phyloP scores from a whole-genome alignment of 2,329 filamentous ascomycete genomes.

The Pseudofabraea citricarpa region DNA sequence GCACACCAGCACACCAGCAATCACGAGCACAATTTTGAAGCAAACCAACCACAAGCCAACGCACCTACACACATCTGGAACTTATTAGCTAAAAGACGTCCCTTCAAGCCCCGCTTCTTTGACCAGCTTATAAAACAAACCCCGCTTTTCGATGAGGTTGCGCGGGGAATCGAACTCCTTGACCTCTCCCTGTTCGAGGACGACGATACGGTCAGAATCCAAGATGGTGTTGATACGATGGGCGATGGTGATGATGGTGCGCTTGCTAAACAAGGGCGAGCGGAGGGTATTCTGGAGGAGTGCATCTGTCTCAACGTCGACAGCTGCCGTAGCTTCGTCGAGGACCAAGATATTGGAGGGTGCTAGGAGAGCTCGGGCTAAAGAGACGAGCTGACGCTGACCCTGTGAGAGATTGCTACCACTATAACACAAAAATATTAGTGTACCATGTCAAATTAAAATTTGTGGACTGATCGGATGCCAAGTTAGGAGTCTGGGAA shows the following conservation, averaged over 20 bases:
- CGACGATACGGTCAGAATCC: constrained; percentile 82
- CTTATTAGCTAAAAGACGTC: no score
- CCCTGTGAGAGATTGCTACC: constrained; percentile 94
- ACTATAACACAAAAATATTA: constrained; percentile 30
- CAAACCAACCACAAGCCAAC: no score
- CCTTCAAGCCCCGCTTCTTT: constrained; percentile 74
- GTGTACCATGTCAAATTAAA: neutral
- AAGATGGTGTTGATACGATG: constrained; percentile 98
- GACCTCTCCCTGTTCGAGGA: constrained; percentile 85
- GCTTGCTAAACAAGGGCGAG: constrained; percentile 71
- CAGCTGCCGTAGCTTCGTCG: constrained; percentile 86
- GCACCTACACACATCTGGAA: no score
- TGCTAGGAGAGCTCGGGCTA: constrained; percentile 88
- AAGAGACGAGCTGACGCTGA: constrained; percentile 87
- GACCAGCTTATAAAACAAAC: constrained; percentile 84
- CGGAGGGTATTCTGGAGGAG: constrained; percentile 61
- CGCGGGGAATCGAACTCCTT: constrained; percentile 88
- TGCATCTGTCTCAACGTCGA: constrained; percentile 64
- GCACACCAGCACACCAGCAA: no score
- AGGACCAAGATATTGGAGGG: constrained; percentile 96
- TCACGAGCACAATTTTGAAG: no score
- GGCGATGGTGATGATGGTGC: constrained; percentile 97
- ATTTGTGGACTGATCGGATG: neutral
- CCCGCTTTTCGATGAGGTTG: constrained; percentile 68
- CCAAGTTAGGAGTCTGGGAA: neutral